phyloP scores from a whole-genome alignment of 208 protist species.

The Leishmania major region DNA sequence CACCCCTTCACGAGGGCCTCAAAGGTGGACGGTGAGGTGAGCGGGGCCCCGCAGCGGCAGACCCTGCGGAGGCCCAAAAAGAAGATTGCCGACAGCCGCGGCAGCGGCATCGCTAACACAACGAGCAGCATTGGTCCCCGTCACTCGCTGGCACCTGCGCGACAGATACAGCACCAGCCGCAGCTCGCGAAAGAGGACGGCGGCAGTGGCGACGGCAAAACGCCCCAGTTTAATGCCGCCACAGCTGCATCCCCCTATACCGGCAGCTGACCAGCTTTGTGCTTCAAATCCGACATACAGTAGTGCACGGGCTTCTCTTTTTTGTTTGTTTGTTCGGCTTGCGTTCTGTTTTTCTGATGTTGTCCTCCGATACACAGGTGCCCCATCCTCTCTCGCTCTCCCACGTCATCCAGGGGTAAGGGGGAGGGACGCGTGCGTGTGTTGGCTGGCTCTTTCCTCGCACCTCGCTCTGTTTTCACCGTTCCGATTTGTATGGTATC shows the following conservation, averaged over 20 bases:
- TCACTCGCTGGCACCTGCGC: not conserved
- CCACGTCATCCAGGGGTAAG: not conserved
- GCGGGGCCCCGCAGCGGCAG: not conserved
- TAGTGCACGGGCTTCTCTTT: not conserved
- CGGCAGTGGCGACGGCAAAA: not conserved
- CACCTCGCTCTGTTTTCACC: not conserved
- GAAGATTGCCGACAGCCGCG: not conserved
- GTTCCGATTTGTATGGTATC: not conserved
- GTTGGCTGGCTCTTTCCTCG: not conserved
- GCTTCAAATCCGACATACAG: not conserved
- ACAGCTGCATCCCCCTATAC: conserved; percentile 3
- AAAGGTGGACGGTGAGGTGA: not conserved
- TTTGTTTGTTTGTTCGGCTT: not conserved
- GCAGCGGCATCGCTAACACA: not conserved
- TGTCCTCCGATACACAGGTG: not conserved
- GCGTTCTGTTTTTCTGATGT: not conserved
- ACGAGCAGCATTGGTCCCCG: not conserved
- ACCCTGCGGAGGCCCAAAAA: not conserved
- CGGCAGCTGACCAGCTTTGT: not conserved
- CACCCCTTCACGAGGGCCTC: not conserved
- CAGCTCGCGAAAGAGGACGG: not conserved
- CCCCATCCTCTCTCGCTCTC: not conserved
- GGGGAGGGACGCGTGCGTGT: not conserved
- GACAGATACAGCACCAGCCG: not conserved
- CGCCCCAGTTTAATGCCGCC: not conserved